Percentiles rank a stretch among this genome's conserved stretches.
Evolutionary conservation across 164 flowering plant species (phyloP).

Genomic region (Nelumbo lutea): DNA sequence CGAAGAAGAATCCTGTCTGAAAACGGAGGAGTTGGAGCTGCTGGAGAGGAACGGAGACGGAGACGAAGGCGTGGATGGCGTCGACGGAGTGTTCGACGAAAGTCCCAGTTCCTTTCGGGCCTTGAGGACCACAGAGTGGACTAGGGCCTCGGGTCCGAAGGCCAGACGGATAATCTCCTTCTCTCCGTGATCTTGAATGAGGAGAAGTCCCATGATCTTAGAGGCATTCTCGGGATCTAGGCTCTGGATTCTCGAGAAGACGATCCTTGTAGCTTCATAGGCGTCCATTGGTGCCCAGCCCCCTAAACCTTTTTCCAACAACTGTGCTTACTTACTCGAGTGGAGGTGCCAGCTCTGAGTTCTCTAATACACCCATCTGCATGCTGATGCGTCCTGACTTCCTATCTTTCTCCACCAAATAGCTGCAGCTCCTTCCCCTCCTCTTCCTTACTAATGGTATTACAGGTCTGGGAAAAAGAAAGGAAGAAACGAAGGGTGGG

Average conservation of each 20-base stretch:
- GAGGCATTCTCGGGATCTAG: slow-evolving; percentile 87
- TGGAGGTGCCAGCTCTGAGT: background rate
- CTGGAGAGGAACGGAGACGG: slow-evolving; percentile 36
- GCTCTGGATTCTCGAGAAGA: slow-evolving; percentile 69
- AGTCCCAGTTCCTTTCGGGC: slow-evolving; percentile 59
- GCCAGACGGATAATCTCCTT: slow-evolving; percentile 93
- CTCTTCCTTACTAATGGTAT: slow-evolving; percentile 6
- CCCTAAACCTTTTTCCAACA: background rate
- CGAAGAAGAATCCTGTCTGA: slow-evolving; percentile 27
- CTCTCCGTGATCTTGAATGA: slow-evolving; percentile 89
- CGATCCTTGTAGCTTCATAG: slow-evolving; percentile 84
- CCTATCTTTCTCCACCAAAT: background rate
- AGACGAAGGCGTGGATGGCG: slow-evolving; percentile 47
- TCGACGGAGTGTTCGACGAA: slow-evolving; percentile 34
- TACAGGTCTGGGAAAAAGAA: slow-evolving; percentile 4
- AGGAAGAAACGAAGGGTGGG: slow-evolving; percentile 5
- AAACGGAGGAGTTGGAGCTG: slow-evolving; percentile 25
- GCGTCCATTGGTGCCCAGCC: slow-evolving; percentile 51
- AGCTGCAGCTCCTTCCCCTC: background rate
- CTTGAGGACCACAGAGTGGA: slow-evolving; percentile 62
- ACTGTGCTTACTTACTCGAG: background rate
- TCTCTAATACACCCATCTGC: background rate
- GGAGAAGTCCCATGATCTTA: slow-evolving; percentile 79
- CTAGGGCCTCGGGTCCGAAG: slow-evolving; percentile 71
- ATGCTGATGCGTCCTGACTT: background rate